A percentile compares a stretch with the other conserved stretches of the same genome.
These are phyloP conservation scores for Cystobasidium tubakii DNA, from an alignment of 768 basidiomycete genomes.

Conservation along the genomic window DNA sequence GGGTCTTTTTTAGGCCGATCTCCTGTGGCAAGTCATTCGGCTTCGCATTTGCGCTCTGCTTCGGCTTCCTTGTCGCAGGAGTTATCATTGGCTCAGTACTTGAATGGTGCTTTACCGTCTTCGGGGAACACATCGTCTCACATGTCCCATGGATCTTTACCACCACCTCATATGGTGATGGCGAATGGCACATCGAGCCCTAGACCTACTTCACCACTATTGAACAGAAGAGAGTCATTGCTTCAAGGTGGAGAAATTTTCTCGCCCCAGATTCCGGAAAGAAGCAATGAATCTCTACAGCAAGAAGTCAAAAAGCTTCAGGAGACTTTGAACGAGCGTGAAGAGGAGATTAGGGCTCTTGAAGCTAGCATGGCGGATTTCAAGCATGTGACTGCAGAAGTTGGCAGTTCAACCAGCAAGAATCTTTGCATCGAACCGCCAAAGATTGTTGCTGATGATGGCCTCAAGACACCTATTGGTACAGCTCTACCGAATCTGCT, in stretches of 20 bases:
- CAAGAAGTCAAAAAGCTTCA: conserved; percentile 94
- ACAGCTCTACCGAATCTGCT: conserved; percentile 25
- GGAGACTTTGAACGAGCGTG: conserved; percentile 80
- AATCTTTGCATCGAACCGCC: conserved; percentile 5
- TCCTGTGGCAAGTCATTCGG: conserved; percentile 39
- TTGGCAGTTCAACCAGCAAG: conserved; percentile 26
- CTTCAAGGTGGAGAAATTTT: conserved; percentile 28
- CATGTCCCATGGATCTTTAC: conserved; percentile 36
- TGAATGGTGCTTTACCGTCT: conserved; percentile 46
- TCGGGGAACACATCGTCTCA: neutral
- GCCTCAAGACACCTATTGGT: neutral
- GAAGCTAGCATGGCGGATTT: conserved; percentile 46
- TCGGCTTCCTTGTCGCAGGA: conserved; percentile 95
- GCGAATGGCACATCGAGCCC: conserved; percentile 55
- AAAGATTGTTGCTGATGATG: neutral
- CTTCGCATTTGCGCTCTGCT: conserved; percentile 65
- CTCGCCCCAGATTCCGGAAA: conserved; percentile 55
- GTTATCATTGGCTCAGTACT: conserved; percentile 51
- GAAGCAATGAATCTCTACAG: conserved; percentile 78
- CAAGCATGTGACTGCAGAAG: neutral
- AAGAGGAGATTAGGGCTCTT: conserved; percentile 75
- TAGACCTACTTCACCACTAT: conserved; percentile 54
- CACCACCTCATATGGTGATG: neutral
- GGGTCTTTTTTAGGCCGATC: conserved; percentile 45
- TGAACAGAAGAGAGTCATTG: conserved; percentile 49